Conservation (phyloP, 768 basidiomycete species). For the Boletus pseudopeckii region DNA sequence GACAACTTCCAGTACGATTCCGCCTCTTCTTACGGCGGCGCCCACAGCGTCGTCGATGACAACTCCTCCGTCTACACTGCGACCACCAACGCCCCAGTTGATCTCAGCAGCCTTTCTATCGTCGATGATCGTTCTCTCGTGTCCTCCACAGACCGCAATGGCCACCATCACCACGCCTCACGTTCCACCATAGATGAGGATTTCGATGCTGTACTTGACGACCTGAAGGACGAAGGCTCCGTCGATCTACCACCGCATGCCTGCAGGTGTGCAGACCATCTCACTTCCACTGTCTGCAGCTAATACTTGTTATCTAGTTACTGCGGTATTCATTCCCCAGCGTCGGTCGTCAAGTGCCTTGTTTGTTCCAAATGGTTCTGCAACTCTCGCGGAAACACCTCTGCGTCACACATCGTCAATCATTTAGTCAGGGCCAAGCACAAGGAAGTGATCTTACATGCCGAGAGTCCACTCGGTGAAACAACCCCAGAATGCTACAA, state of each 20-base stretch:
- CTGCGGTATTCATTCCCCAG: slow-evolving; percentile 96
- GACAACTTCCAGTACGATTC: slow-evolving; percentile 86
- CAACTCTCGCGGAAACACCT: slow-evolving; percentile 96
- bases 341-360: slow-evolving; percentile 94
- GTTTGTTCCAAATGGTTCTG: slow-evolving; percentile 97
- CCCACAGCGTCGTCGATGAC: slow-evolving; percentile 70
- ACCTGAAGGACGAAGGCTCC: slow-evolving; percentile 75
- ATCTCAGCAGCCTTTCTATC: slow-evolving; percentile 65
- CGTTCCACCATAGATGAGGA: slow-evolving; percentile 65
- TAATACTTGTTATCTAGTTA: slow-evolving; percentile 54
- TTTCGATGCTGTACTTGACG: slow-evolving; percentile 86
- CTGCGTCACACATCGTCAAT: slow-evolving; percentile 98
- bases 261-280: slow-evolving; percentile 68
- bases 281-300: slow-evolving; percentile 1
- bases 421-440: slow-evolving; percentile 99
- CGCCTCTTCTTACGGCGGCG: slow-evolving; percentile 72
- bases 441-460: slow-evolving; percentile 96
- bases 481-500: slow-evolving; percentile 99
- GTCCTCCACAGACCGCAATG: slow-evolving; percentile 38
- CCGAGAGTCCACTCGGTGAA: slow-evolving; percentile 93
- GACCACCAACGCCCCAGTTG: slow-evolving; percentile 58
- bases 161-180: slow-evolving; percentile 34
- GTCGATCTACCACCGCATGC: slow-evolving; percentile 89
- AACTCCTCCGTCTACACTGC: slow-evolving; percentile 79
- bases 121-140: slow-evolving; percentile 55